phyloP scores from a whole-genome alignment of 176 grass and related monocot genomes.

The Triticum aestivum region DNA sequence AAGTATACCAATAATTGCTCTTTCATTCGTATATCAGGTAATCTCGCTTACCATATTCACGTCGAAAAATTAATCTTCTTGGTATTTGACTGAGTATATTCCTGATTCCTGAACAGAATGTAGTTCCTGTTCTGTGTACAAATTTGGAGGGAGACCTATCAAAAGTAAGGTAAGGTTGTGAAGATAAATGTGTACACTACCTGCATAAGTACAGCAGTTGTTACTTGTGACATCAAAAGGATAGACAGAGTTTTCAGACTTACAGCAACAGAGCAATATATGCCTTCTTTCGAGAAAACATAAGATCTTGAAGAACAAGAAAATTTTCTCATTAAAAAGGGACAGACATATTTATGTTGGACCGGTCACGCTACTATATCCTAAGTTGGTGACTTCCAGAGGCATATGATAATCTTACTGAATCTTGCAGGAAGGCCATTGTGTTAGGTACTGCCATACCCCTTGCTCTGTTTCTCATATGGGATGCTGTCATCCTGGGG shows the following conservation, averaged over 20 bases:
- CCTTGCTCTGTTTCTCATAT: conserved; percentile 79
- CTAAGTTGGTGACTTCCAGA: neutral
- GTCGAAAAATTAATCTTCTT: conserved; percentile 17
- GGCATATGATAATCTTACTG: neutral
- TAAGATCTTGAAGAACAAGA: neutral
- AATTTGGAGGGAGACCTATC: conserved; percentile 86
- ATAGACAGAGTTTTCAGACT: neutral
- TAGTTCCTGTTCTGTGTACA: conserved; percentile 90
- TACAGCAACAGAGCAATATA: conserved; percentile 2
- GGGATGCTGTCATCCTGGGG: conserved; percentile 93
- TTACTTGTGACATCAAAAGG: neutral
- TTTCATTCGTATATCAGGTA: conserved; percentile 98
- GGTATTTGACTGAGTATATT: conserved; percentile 33
- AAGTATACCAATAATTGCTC: conserved; percentile 93
- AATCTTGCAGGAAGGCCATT: conserved; percentile 75
- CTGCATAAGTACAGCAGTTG: neutral
- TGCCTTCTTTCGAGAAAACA: neutral
- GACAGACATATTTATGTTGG: neutral
- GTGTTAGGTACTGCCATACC: conserved; percentile 83
- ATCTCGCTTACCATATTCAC: conserved; percentile 15
- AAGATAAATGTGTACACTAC: neutral
- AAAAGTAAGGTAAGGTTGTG: conserved; percentile 74
- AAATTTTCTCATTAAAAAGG: neutral
- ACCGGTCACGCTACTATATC: neutral
- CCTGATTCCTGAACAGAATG: conserved; percentile 68